Conservation (phyloP, 2,329 filamentous ascomycete species). For the Beauveria medogensis region DNA sequence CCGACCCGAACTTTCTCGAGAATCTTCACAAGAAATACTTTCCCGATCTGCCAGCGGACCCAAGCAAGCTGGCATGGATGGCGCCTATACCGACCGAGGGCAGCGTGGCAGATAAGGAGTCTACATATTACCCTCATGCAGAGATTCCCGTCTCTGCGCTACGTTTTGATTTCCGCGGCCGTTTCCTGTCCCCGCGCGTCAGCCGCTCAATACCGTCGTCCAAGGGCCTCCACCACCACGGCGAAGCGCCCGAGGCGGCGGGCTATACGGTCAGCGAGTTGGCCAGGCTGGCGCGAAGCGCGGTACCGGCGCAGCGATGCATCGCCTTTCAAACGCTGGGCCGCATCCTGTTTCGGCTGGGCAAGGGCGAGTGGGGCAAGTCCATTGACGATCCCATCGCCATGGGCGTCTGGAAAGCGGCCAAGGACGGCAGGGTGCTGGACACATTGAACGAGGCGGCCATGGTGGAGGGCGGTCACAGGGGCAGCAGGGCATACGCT, state of each 20-base stretch:
- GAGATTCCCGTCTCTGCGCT: conserved; percentile 67
- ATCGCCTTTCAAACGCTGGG: conserved; percentile 88
- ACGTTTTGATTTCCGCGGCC: conserved; percentile 82
- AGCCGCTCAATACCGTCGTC: conserved; percentile 67
- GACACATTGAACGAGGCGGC: conserved; percentile 72
- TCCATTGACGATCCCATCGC: conserved; percentile 51
- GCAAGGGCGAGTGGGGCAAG: conserved; percentile 62
- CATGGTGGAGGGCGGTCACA: conserved; percentile 58
- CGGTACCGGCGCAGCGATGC: conserved; percentile 79
- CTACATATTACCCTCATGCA: conserved; percentile 74
- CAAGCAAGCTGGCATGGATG: conserved; percentile 85
- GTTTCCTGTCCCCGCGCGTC: conserved; percentile 67
- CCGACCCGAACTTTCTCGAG: conserved; percentile 72
- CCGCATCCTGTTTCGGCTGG: conserved; percentile 73
- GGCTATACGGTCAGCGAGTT: conserved; percentile 91
- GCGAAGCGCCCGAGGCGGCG: conserved; percentile 82
- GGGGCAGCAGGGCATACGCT: conserved; percentile 76
- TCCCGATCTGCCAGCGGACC: conserved; percentile 76
- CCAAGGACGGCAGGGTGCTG: conserved; percentile 70
- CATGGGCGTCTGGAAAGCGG: conserved; percentile 72
- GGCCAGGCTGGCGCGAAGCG: conserved; percentile 69
- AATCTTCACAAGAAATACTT: conserved; percentile 92
- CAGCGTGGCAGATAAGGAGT: conserved; percentile 57
- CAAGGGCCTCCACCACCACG: conserved; percentile 86
- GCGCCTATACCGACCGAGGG: conserved; percentile 58